Evolutionary conservation across 257 asterid genomes (phyloP).

Genomic region (Nicotiana obtusifolia): DNA sequence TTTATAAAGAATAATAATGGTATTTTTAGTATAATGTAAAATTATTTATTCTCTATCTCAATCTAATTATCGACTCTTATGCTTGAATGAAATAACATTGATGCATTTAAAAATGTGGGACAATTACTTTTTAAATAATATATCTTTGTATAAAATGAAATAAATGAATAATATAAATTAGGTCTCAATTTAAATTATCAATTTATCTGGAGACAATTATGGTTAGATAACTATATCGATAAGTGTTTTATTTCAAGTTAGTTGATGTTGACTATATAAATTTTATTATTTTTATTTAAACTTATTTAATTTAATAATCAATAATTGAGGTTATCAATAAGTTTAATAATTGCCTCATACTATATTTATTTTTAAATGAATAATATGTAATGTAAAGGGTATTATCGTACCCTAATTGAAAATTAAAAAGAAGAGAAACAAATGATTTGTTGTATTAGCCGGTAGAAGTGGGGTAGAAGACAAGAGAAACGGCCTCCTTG

Average conservation of each 20-base stretch:
- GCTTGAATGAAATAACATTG: background rate
- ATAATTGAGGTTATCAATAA: background rate
- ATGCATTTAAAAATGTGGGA: background rate
- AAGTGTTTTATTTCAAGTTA: background rate
- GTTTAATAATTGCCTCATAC: too few relatives aligned
- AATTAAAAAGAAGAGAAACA: background rate
- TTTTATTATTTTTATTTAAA: too few relatives aligned
- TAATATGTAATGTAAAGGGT: background rate
- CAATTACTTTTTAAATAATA: background rate
- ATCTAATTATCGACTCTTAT: background rate
- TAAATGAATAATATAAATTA: background rate
- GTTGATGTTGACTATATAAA: background rate
- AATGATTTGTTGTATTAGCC: background rate
- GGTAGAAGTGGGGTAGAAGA: conserved; percentile 29
- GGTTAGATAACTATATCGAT: background rate
- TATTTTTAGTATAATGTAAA: background rate
- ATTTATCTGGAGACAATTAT: background rate
- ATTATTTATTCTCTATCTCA: background rate
- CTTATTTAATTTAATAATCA: background rate
- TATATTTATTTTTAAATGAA: background rate
- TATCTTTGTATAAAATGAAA: background rate
- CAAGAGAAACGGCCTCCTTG: conserved; percentile 56
- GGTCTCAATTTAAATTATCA: background rate
- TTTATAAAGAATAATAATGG: background rate
- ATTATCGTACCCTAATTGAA: background rate